Evolutionary conservation across 257 asterid species (phyloP), one percentile per base, ranked within the genome.

Genomic region (Knoxia roxburghii): DNA sequence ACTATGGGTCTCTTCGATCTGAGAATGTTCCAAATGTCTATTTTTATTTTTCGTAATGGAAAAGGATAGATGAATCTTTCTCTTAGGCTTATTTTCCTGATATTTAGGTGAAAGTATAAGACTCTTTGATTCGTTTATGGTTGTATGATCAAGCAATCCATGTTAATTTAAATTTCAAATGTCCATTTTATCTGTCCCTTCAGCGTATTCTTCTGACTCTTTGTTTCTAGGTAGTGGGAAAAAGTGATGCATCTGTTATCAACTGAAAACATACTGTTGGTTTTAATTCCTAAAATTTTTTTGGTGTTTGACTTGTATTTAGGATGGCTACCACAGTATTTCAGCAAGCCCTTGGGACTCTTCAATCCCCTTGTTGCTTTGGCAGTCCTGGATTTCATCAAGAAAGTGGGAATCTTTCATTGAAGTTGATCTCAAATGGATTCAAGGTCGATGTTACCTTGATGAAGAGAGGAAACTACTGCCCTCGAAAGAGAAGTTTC

Each of bases 271-370:
- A 57, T 51, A 13, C n/a, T 11, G 27, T 35, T 63, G 58, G 21
- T 33, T 53, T 14, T 0, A 65, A 20, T 23, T 41, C 7, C 27
- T 53, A 60, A 20, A 45, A 20, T 11, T 33, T 66, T 11, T 30
- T 4, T 29, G 40, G 20, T 24, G 32, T 69, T 57, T 33, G 27
- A 49, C 33, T 27, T 66, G 23, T 30, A 45, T 71, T 43, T 79
- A 89, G 91, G 77, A 93, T 93, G 98, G 88, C 96, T 26, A 77
- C 86, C 14, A 64, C 77, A 4, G 75, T 84, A 33, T 81, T 77
- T 77, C 83, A 88, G 77, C 97, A 84, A 76, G 80, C 87, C 43
- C 33, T 85, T 48, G 84, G 81, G 61, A 60, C 86, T 66, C 83
- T 86, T 75, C 89, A 80, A 33, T 76, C 90, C 58, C 75, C 65